phyloP scores from a whole-genome alignment of 345 rosid genomes.

The Hibiscus trionum region DNA sequence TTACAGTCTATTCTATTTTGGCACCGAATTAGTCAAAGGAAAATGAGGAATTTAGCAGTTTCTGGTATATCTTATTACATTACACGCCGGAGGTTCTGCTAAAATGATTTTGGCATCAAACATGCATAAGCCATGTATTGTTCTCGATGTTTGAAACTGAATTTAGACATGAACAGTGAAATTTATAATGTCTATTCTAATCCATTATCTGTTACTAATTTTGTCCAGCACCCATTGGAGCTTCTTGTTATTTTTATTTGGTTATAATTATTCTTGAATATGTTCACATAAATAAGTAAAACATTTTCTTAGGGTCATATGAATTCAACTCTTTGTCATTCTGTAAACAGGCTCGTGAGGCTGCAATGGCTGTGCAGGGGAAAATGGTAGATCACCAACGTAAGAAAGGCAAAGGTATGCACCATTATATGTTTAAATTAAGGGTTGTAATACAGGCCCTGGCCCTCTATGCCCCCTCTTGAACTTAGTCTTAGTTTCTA shows the following conservation, averaged over 20 bases:
- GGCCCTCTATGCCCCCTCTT: not conserved
- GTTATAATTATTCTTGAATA: not conserved
- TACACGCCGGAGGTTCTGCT: not conserved
- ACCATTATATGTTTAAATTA: not conserved
- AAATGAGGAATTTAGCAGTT: not conserved
- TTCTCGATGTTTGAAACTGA: not conserved
- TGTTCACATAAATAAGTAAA: not conserved
- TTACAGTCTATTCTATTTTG: not conserved
- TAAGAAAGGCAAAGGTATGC: slow-evolving; percentile 84
- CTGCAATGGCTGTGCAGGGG: slow-evolving; percentile 75
- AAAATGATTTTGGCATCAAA: not conserved
- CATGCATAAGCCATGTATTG: not conserved
- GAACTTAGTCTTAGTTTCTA: not conserved
- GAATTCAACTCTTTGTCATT: not conserved
- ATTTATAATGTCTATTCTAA: not conserved
- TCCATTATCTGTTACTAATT: not conserved
- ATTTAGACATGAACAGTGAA: not conserved
- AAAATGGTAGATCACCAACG: slow-evolving; percentile 90
- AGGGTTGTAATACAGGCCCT: not conserved
- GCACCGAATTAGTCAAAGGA: not conserved
- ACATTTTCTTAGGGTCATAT: not conserved
- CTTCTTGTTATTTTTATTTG: not conserved
- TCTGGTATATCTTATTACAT: not conserved
- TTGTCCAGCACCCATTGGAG: not conserved
- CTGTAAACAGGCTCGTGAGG: slow-evolving; percentile 82